Conservation (phyloP, 345 rosid genomes). For the Salix purpurea region DNA sequence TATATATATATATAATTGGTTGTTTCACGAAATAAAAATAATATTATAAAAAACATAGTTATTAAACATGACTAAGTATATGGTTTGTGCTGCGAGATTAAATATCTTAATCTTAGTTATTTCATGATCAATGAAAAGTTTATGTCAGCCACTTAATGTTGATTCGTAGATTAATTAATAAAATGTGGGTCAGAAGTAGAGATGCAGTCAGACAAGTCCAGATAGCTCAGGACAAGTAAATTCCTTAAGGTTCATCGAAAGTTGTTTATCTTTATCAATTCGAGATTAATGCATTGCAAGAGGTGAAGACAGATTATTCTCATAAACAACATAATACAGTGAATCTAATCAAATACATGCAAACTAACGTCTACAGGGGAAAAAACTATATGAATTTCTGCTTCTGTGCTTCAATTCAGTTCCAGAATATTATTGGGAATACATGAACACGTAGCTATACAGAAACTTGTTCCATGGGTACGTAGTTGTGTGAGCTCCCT, state of each 20-base stretch:
- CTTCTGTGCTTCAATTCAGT: neutral
- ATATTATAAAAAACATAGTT: too few species aligned
- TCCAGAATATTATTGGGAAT: neutral
- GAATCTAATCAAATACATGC: neutral
- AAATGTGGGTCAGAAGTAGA: neutral
- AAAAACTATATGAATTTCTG: neutral
- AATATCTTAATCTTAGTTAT: too few species aligned
- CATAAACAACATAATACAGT: neutral
- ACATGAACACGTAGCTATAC: neutral
- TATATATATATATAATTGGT: too few species aligned
- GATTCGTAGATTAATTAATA: too few species aligned
- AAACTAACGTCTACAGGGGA: neutral
- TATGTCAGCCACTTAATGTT: neutral
- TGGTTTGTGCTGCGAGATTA: too few species aligned
- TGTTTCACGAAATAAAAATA: too few species aligned
- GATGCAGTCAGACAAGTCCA: neutral
- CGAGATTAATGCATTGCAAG: neutral
- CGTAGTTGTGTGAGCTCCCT: neutral
- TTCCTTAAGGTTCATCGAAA: neutral
- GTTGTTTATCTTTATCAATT: neutral
- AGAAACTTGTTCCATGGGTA: neutral
- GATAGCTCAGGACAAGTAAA: neutral
- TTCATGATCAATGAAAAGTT: neutral
- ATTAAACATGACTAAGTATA: too few species aligned
- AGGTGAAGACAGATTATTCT: neutral